Evolutionary conservation across 768 basidiomycete species (phyloP).

Genomic region (Mycena rebaudengoi): DNA sequence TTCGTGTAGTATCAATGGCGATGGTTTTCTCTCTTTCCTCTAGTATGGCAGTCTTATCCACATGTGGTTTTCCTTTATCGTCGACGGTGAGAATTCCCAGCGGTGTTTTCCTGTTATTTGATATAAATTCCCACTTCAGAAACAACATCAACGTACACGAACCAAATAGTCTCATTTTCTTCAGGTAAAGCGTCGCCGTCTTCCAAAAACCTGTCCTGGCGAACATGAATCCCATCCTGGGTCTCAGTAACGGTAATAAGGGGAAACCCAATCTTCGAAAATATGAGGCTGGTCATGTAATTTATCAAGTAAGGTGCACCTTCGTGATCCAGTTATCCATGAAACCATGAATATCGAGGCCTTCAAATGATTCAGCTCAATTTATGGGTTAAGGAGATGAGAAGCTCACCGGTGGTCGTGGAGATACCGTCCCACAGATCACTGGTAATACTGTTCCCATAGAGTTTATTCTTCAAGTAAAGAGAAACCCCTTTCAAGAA

Average conservation of each 20-base stretch:
- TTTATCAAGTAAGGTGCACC: conserved; percentile 48
- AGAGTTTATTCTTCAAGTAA: conserved; percentile 91
- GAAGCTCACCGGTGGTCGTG: conserved; percentile 63
- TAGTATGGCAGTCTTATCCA: conserved; percentile 74
- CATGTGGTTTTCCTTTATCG: conserved; percentile 58
- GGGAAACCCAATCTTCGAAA: conserved; percentile 72
- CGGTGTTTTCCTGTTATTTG: conserved; percentile 73
- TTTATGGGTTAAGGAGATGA: neutral
- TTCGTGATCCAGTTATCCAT: conserved; percentile 94
- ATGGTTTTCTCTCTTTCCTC: conserved; percentile 72
- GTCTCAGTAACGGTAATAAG: conserved; percentile 89
- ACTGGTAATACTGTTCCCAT: conserved; percentile 82
- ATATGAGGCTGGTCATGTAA: neutral
- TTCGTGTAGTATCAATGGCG: conserved; percentile 73
- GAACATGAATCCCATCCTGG: conserved; percentile 72
- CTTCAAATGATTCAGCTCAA: conserved; percentile 34
- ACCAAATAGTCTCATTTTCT: conserved; percentile 92
- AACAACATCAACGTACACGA: neutral
- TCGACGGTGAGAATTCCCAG: conserved; percentile 73
- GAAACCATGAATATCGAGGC: conserved; percentile 75
- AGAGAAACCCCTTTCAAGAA: conserved; percentile 90
- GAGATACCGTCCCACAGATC: conserved; percentile 92
- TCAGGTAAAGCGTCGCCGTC: conserved; percentile 79
- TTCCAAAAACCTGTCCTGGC: conserved; percentile 92
- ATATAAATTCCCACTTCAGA: neutral